These are phyloP conservation scores for Isabelozyma pseudorhagii DNA, from an alignment of 805 yeast genomes.

Conservation along the genomic window DNA sequence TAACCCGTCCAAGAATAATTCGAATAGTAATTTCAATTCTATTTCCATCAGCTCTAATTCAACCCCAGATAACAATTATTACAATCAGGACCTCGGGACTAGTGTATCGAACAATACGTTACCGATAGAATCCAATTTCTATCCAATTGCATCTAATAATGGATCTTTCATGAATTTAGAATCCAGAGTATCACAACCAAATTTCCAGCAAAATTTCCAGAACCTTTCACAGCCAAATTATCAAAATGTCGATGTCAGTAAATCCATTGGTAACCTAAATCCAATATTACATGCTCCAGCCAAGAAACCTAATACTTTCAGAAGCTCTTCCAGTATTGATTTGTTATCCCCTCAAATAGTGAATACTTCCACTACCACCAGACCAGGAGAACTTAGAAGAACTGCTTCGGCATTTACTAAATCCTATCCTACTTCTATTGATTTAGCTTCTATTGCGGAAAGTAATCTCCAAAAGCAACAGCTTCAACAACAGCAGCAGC, in stretches of 20 bases:
- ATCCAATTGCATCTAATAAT: neutral
- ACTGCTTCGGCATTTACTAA: conserved; percentile 15
- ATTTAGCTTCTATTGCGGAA: conserved; percentile 50
- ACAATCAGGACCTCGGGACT: neutral
- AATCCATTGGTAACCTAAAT: neutral
- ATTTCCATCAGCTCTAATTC: neutral
- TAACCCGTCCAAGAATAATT: neutral
- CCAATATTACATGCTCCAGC: neutral
- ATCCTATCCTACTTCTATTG: conserved; percentile 51
- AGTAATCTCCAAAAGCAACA: neutral
- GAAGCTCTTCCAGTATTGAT: conserved; percentile 13
- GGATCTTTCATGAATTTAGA: neutral
- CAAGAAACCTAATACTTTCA: neutral
- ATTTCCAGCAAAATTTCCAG: neutral
- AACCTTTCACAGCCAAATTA: neutral
- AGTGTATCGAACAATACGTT: neutral
- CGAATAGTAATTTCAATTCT: neutral
- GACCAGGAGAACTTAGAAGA: neutral
- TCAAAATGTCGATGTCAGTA: neutral
- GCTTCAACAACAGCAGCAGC: conserved; percentile 1
- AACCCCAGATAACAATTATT: neutral
- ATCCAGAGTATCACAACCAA: neutral
- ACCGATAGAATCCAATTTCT: neutral
- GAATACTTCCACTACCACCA: neutral
- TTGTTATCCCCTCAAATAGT: conserved; percentile 23